Base-by-base conservation (phyloP, 371 early-diverging fungal species). In the Globomyces sp. region DNA sequence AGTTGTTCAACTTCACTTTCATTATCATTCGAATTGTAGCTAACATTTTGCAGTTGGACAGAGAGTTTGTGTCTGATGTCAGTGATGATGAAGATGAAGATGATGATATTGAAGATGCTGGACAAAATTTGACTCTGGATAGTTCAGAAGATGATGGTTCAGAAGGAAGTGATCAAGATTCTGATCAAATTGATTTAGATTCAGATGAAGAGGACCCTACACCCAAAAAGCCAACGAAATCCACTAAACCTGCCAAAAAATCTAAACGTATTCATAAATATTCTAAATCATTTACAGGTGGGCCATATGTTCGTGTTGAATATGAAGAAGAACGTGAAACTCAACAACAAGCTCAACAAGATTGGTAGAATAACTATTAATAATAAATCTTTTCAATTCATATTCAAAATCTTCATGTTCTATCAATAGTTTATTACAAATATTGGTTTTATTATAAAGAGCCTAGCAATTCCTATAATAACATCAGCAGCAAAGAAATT, bases 61-160 rank as follows among this genome's bases (percentile, higher is more conserved):
- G 76, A 8, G 78, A 78, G 65, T 78, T 68, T 65, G 78, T 75
- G 9, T 78, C 78, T 44, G 78, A 75, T 42, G 24, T 72, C 4
- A 68, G 68, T 8, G 74, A 71, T 11, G 71, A 70, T 51, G 75
- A 73, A 39, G 73, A 68, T 41, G 77, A 77, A 3, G 47, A 57
- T 24, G 64, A 47, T 2, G 67, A 53, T 46, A 46, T 57, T 9
- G 71, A 58, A 43, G 74, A 68, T 39, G 46, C 50, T 46, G 42
- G 71, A 57, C 44, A 64, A 69, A 10, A 45, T n/a, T 1, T 41
- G 6, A 34, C 43, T 24, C 9, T 24, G 24, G 24, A 24, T 24
- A 24, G 24, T 24, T 24, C 24, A 24, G 24, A 24, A 24, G 24
- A 24, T 24, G 24, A 24, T 24, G 24, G 24, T 24, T 24, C 24